A percentile compares a stretch with the other conserved stretches of the same genome.
Evolutionary conservation across 345 rosid species (phyloP).

Genomic region (Salix viminalis): DNA sequence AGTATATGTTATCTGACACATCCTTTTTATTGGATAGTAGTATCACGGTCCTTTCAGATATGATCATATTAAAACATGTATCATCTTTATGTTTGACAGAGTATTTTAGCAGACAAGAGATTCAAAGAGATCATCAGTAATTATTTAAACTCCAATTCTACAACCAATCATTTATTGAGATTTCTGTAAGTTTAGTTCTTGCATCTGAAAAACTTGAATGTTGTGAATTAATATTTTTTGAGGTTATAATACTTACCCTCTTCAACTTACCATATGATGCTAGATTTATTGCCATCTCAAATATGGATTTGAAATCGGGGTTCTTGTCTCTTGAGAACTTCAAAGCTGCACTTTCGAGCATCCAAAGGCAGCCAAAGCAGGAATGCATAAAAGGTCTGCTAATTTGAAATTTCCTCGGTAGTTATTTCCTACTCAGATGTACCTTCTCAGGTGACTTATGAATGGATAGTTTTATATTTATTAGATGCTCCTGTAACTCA

Average conservation of each 20-base stretch:
- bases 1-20: slow-evolving; percentile 42
- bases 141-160: slow-evolving; percentile 44
- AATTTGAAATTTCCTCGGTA: not conserved
- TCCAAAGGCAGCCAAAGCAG: slow-evolving; percentile 70
- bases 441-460: not conserved
- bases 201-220: slow-evolving; percentile 4
- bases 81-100: slow-evolving; percentile 49
- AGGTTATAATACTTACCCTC: slow-evolving; percentile 11
- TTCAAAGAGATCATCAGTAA: slow-evolving; percentile 55
- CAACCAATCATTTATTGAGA: slow-evolving; percentile 55
- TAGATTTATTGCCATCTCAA: slow-evolving; percentile 71
- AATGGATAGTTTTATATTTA: not conserved
- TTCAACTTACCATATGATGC: slow-evolving; percentile 20
- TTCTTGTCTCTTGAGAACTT: slow-evolving; percentile 72
- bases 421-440: not conserved
- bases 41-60: not conserved
- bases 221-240: slow-evolving; percentile 12
- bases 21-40: not conserved
- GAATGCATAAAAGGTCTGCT: slow-evolving; percentile 68
- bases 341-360: slow-evolving; percentile 58
- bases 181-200: slow-evolving; percentile 60
- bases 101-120: slow-evolving; percentile 54
- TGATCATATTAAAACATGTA: not conserved
- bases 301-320: slow-evolving; percentile 58
- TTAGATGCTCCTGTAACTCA: not conserved